Evolutionary conservation across 352 stramenopile genomes (phyloP).

Genomic region (Phytophthora kernoviae): DNA sequence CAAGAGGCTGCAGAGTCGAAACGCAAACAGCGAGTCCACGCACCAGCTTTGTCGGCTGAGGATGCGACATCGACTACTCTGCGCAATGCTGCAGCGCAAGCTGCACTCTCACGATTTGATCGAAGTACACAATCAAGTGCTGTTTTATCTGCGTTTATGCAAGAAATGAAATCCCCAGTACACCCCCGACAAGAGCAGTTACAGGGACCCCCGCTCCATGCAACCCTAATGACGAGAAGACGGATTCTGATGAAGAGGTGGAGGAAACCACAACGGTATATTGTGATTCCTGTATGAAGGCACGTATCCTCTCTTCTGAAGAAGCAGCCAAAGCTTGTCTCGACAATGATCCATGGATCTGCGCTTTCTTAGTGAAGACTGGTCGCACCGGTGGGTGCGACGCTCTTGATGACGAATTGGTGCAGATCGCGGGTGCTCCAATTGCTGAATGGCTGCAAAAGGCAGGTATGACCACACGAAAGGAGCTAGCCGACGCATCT

Average conservation of each 20-base stretch:
- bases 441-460: constrained; percentile 55
- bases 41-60: constrained; percentile 35
- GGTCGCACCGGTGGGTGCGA: constrained; percentile 50
- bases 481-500: constrained; percentile 60
- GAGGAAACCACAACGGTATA: constrained; percentile 77
- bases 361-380: constrained; percentile 40
- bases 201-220: neutral
- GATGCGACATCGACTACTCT: constrained; percentile 37
- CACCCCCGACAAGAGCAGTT: neutral
- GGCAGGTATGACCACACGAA: constrained; percentile 53
- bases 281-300: constrained; percentile 84
- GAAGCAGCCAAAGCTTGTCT: constrained; percentile 41
- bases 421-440: constrained; percentile 53
- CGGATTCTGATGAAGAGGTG: constrained; percentile 51
- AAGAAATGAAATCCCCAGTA: constrained; percentile 1
- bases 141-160: constrained; percentile 49
- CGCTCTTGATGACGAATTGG: constrained; percentile 74
- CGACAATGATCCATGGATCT: constrained; percentile 63
- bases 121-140: constrained; percentile 41
- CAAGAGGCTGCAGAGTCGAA: constrained; percentile 18
- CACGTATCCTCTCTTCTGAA: constrained; percentile 61
- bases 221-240: constrained; percentile 24
- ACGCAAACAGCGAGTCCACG: constrained; percentile 16
- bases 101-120: constrained; percentile 63
- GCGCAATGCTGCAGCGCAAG: constrained; percentile 53